phyloP scores from a whole-genome alignment of 345 rosid species.

The Citrus trifoliata region DNA sequence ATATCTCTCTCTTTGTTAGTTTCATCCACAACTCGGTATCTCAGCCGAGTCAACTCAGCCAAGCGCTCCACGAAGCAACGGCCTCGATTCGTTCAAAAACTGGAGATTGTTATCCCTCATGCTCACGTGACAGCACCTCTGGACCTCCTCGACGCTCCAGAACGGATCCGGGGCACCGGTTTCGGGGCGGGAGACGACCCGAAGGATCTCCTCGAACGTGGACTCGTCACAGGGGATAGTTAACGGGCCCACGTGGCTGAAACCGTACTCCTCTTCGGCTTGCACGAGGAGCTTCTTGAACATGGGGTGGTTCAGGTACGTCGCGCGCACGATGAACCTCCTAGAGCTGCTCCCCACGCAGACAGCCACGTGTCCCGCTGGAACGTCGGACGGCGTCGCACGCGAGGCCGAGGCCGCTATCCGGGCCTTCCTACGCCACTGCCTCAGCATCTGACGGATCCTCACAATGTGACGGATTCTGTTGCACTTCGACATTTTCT shows the following conservation, averaged over 20 bases:
- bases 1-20: not conserved
- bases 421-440: constrained; percentile 71
- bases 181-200: constrained; percentile 39
- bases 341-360: constrained; percentile 52
- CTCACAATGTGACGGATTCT: constrained; percentile 67
- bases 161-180: constrained; percentile 20
- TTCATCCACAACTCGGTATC: constrained; percentile 7
- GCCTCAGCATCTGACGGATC: constrained; percentile 75
- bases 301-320: constrained; percentile 81
- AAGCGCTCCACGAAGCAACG: constrained; percentile 47
- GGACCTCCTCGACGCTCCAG: constrained; percentile 41
- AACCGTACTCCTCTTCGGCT: constrained; percentile 91
- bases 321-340: constrained; percentile 69
- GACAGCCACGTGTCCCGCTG: constrained; percentile 83
- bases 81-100: constrained; percentile 45
- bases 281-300: constrained; percentile 57
- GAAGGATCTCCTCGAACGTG: constrained; percentile 68
- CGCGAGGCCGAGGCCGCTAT: constrained; percentile 25
- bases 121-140: constrained; percentile 55
- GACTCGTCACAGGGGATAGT: constrained; percentile 84
- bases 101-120: constrained; percentile 20
- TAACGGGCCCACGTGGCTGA: constrained; percentile 61
- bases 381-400: constrained; percentile 55
- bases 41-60: constrained; percentile 24
- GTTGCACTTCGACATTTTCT: constrained; percentile 36